Evolutionary conservation across 306 rosid species (phyloP).

Genomic region (Calophaca sinica): DNA sequence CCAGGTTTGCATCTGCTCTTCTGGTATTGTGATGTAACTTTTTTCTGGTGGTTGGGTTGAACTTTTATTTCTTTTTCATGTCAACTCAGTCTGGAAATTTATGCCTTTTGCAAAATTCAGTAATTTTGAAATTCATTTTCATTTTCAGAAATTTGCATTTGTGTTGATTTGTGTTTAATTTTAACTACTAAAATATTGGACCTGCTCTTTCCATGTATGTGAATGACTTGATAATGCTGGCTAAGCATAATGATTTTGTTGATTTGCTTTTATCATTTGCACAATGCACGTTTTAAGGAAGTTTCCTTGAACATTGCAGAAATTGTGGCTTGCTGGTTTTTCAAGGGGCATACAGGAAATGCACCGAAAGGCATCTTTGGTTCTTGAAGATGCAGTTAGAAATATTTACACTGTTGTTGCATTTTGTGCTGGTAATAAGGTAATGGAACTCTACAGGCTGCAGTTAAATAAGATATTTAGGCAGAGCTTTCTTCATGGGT

Average conservation of each 20-base stretch:
- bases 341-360: slow-evolving; percentile 99
- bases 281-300: slow-evolving; percentile 37
- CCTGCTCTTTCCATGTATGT: slow-evolving; percentile 1
- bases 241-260: background rate
- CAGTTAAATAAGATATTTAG: slow-evolving; percentile 89
- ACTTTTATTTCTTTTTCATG: slow-evolving; percentile 33
- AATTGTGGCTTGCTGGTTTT: slow-evolving; percentile 99
- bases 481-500: slow-evolving; percentile 94
- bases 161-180: slow-evolving; percentile 30
- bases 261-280: slow-evolving; percentile 27
- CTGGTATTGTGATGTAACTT: slow-evolving; percentile 34
- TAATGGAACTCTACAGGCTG: slow-evolving; percentile 95
- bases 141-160: slow-evolving; percentile 6
- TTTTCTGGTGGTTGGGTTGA: slow-evolving; percentile 39
- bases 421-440: slow-evolving; percentile 98
- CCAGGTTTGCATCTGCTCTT: slow-evolving; percentile 72
- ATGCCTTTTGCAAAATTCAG: slow-evolving; percentile 26
- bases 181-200: slow-evolving; percentile 22
- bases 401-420: slow-evolving; percentile 99
- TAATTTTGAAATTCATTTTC: slow-evolving; percentile 31
- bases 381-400: slow-evolving; percentile 99
- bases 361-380: slow-evolving; percentile 99
- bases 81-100: slow-evolving; percentile 30
- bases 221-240: slow-evolving; percentile 32
- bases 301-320: slow-evolving; percentile 66